phyloP scores from a whole-genome alignment of 164 flowering plant genomes.

The Santalum album region DNA sequence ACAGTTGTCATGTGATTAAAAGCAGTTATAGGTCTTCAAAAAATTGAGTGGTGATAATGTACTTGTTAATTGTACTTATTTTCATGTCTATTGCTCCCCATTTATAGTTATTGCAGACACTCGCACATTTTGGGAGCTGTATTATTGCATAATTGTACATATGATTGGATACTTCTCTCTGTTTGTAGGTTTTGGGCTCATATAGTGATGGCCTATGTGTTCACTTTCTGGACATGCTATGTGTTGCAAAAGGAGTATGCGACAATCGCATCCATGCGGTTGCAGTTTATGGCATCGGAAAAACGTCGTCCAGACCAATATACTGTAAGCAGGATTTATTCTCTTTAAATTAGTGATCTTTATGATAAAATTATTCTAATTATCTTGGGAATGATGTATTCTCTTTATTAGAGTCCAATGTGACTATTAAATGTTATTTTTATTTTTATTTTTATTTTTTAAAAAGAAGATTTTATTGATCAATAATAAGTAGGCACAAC shows the following conservation, averaged over 20 bases:
- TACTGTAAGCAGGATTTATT: slow-evolving; percentile 30
- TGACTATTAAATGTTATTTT: no score
- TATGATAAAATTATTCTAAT: not conserved
- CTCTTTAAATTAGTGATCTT: not conserved
- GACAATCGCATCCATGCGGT: slow-evolving; percentile 40
- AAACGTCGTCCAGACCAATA: slow-evolving; percentile 67
- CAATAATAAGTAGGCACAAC: no score
- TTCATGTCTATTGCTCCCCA: no score
- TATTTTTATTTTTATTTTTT: no score
- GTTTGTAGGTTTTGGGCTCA: slow-evolving; percentile 57
- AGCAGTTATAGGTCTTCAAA: no score
- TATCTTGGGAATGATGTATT: not conserved
- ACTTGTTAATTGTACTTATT: no score
- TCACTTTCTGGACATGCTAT: slow-evolving; percentile 67
- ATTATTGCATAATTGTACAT: no score
- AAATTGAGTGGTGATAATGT: no score
- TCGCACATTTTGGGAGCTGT: no score
- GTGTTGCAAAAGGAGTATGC: slow-evolving; percentile 52
- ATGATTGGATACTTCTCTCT: not conserved
- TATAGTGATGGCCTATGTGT: slow-evolving; percentile 49
- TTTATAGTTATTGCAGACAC: no score
- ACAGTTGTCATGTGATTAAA: no score
- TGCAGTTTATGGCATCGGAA: slow-evolving; percentile 53
- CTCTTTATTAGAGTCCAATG: not conserved
- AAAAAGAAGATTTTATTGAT: no score